Conservation (phyloP, 768 basidiomycete genomes). For the Trametes cubensis region DNA sequence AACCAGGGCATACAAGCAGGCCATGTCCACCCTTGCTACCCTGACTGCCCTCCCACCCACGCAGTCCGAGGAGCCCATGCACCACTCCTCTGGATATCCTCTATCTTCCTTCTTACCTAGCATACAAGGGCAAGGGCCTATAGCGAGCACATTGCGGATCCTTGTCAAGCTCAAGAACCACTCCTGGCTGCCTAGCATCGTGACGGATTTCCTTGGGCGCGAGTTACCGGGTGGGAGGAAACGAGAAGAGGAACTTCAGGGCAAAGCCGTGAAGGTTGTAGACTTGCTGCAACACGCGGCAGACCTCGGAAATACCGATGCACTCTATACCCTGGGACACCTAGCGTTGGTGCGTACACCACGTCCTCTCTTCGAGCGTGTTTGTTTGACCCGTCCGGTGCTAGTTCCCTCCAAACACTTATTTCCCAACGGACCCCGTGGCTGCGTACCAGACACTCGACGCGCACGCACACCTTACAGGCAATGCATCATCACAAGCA, state of each 20-base stretch:
- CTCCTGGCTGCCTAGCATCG: conserved; percentile 49
- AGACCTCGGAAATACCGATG: conserved; percentile 76
- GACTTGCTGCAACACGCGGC: conserved; percentile 81
- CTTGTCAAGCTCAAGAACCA: conserved; percentile 65
- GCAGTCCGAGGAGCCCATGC: conserved; percentile 55
- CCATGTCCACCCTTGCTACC: conserved; percentile 64
- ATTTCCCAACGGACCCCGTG: conserved; percentile 63
- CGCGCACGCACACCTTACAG: conserved; percentile 65
- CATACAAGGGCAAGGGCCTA: conserved; percentile 75
- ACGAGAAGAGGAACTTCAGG: conserved; percentile 66
- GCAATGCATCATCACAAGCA: conserved; percentile 87
- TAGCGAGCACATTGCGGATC: conserved; percentile 72
- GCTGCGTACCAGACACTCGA: conserved; percentile 66
- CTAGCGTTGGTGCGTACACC: conserved; percentile 61
- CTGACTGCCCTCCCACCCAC: conserved; percentile 63
- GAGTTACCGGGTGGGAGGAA: conserved; percentile 42
- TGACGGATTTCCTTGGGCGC: conserved; percentile 46
- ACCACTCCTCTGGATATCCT: conserved; percentile 53
- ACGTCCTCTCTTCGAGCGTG: background rate
- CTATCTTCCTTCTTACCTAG: conserved; percentile 70
- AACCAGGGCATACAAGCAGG: conserved; percentile 74
- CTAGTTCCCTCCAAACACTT: conserved; percentile 73
- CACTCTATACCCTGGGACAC: conserved; percentile 66
- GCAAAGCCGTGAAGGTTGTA: conserved; percentile 79
- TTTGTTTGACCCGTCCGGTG: background rate